These are phyloP conservation scores for Colletotrichum sojae DNA, from an alignment of 2,329 filamentous ascomycete genomes.

Conservation along the genomic window DNA sequence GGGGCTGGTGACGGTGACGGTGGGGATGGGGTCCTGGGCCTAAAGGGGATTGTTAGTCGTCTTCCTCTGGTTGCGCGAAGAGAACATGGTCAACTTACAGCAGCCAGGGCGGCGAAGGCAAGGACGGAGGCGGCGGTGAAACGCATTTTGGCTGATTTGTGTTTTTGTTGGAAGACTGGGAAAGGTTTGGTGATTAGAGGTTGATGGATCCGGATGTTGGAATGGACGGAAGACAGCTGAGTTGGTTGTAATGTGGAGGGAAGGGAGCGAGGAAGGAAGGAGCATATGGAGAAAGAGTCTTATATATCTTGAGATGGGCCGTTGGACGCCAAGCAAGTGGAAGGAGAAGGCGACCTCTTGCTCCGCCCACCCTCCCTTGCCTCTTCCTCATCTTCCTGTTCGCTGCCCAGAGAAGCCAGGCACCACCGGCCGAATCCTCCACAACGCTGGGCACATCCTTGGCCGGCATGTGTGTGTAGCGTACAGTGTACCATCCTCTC, in stretches of 20 bases:
- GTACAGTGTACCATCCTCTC: constrained; percentile 3
- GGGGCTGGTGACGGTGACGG: constrained; percentile 42
- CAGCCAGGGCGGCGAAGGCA: constrained; percentile 52
- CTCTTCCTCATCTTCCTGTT: constrained; percentile 4
- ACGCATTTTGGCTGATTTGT: constrained; percentile 58
- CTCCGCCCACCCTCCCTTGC: background rate
- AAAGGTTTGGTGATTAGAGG: constrained; percentile 1
- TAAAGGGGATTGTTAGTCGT: constrained; percentile 5
- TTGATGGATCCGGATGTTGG: background rate
- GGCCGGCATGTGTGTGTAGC: constrained; percentile 5
- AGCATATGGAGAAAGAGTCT: constrained; percentile 29
- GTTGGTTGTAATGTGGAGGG: constrained; percentile 19
- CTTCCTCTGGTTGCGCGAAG: background rate
- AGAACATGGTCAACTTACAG: constrained; percentile 42
- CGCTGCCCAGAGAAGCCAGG: constrained; percentile 31
- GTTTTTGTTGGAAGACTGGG: constrained; percentile 6
- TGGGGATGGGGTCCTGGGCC: constrained; percentile 43
- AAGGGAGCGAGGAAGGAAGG: background rate
- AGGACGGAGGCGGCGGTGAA: constrained; percentile 54
- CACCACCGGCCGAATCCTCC: constrained; percentile 30
- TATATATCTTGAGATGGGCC: constrained; percentile 32
- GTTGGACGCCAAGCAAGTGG: constrained; percentile 19
- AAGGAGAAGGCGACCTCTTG: background rate
- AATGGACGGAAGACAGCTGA: constrained; percentile 3
- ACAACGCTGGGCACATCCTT: constrained; percentile 26